Percentiles rank a stretch among this genome's conserved stretches.
These are phyloP conservation scores for Blepharisma undulans DNA, from an alignment of 169 alveolate genomes.

Conservation along the genomic window DNA sequence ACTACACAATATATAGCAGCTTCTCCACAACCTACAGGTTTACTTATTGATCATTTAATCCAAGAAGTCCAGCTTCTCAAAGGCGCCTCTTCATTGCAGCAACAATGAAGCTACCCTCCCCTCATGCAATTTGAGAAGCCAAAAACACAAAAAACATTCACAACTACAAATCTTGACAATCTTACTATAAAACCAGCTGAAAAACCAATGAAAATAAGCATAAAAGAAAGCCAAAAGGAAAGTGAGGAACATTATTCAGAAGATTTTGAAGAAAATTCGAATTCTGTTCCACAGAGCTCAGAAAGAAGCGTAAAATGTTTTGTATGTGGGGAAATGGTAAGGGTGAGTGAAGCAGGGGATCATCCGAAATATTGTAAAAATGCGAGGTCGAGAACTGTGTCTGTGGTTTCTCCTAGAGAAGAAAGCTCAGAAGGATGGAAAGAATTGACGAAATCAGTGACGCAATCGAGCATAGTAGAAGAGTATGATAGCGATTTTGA, in stretches of 20 bases:
- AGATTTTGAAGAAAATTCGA: slow-evolving; percentile 10
- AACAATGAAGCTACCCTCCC: slow-evolving; percentile 4
- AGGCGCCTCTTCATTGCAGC: slow-evolving; percentile 13
- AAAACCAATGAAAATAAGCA: background rate
- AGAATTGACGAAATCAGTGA: slow-evolving; percentile 1
- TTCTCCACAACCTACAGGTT: background rate
- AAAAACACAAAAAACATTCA: background rate
- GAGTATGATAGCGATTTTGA: slow-evolving; percentile 38
- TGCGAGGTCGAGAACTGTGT: background rate
- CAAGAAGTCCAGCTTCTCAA: slow-evolving; percentile 1
- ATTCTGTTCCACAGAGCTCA: background rate
- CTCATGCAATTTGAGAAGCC: background rate
- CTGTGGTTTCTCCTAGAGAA: background rate
- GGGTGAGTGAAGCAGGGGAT: background rate
- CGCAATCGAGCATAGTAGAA: background rate
- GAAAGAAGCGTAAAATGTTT: background rate
- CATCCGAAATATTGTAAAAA: slow-evolving; percentile 14
- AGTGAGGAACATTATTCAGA: background rate
- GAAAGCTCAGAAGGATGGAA: background rate
- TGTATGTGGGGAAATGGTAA: background rate
- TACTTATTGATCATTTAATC: slow-evolving; percentile 8
- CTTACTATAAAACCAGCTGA: background rate
- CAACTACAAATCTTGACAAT: background rate
- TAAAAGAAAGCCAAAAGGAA: background rate
- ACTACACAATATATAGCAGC: background rate